Percentiles rank a stretch among this genome's conserved stretches.
Conservation (phyloP, 768 basidiomycete genomes). For the Xerocomellus chrysenteron region DNA sequence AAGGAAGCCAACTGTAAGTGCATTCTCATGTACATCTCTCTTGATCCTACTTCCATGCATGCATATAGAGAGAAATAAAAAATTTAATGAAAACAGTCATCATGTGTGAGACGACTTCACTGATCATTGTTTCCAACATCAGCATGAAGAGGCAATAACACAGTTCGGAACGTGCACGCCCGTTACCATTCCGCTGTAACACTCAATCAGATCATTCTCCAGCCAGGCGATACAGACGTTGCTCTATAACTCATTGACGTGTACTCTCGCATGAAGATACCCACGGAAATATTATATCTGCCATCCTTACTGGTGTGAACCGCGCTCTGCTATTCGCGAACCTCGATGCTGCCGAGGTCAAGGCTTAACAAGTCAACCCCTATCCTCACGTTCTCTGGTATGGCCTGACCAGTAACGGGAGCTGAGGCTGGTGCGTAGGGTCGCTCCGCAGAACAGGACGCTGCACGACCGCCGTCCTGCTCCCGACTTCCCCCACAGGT, state of each 20-base stretch:
- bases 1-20: conserved; percentile 33
- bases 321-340: conserved; percentile 92
- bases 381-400: neutral
- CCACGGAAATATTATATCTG: conserved; percentile 81
- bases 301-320: conserved; percentile 65
- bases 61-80: conserved; percentile 86
- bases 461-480: conserved; percentile 35
- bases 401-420: conserved; percentile 38
- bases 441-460: conserved; percentile 45
- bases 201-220: conserved; percentile 87
- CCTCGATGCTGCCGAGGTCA: conserved; percentile 59
- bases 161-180: conserved; percentile 58
- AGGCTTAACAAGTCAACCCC: conserved; percentile 34
- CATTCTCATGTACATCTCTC: neutral
- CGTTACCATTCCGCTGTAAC: conserved; percentile 93
- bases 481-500: conserved; percentile 40
- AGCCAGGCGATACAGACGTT: conserved; percentile 64
- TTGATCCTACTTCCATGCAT: conserved; percentile 36
- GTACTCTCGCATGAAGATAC: conserved; percentile 89
- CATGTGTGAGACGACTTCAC: conserved; percentile 78
- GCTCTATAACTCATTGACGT: conserved; percentile 74
- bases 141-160: conserved; percentile 31
- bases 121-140: conserved; percentile 48
- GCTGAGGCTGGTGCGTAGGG: conserved; percentile 38
- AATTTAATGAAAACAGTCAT: conserved; percentile 89